Conservation (phyloP, 208 protist species). For the Polymyxa betae region DNA sequence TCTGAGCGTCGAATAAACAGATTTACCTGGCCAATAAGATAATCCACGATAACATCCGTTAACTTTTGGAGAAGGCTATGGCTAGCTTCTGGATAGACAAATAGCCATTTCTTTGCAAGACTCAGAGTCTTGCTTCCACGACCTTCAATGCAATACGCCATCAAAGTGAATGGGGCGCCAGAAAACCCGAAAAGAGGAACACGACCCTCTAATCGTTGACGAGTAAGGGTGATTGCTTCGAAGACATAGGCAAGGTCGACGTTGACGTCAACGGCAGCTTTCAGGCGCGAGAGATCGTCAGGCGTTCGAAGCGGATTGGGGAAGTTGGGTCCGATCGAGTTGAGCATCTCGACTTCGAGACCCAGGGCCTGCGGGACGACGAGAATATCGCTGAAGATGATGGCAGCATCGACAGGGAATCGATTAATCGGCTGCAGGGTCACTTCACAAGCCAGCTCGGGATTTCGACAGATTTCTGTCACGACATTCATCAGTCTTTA, state of each 20-base stretch:
- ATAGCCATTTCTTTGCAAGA: constrained; percentile 43
- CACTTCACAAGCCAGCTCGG: constrained; percentile 78
- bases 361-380: constrained; percentile 83
- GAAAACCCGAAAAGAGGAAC: constrained; percentile 83
- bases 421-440: constrained; percentile 81
- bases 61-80: not conserved
- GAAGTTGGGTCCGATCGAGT: constrained; percentile 74
- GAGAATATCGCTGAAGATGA: constrained; percentile 87
- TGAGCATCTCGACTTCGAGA: constrained; percentile 76
- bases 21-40: constrained; percentile 38
- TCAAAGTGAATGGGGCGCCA: constrained; percentile 73
- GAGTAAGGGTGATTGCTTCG: constrained; percentile 79
- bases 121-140: constrained; percentile 12
- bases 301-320: constrained; percentile 67
- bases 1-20: not conserved
- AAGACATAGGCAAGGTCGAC: constrained; percentile 74
- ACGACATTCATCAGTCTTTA: not conserved
- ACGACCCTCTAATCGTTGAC: constrained; percentile 71
- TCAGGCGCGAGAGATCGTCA: constrained; percentile 62
- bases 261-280: constrained; percentile 61
- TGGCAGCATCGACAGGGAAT: constrained; percentile 82
- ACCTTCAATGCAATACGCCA: constrained; percentile 56
- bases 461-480: constrained; percentile 75
- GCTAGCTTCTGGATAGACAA: not conserved
- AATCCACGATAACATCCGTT: constrained; percentile 14